Base-by-base conservation (phyloP, 78 protist species). In the Dictyostelium purpureum region DNA sequence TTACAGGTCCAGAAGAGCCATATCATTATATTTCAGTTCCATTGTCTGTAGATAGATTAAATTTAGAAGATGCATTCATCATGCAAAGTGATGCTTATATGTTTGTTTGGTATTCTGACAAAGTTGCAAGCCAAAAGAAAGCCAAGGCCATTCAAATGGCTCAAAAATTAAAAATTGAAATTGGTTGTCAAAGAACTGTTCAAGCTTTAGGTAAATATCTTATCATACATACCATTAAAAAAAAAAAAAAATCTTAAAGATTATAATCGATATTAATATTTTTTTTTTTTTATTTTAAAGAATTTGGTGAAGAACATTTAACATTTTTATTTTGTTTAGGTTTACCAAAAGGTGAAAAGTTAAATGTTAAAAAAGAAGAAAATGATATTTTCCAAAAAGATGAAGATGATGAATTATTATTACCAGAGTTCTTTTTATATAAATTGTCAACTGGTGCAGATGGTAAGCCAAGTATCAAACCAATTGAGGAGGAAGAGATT, bases 61-160 rank as follows among this genome's bases (percentile, higher is more conserved):
- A 85, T 61, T 74, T 74, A 51, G 56, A 54, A 19, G 92, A 85
- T 47, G 92, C 42, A 26, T 85, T 85, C 37, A 85, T 85, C 33
- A 85, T 85, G 83, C 82, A 73, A 59, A 73, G 82, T 73, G 92
- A 85, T 61, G 70, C 79, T 0, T 85, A 85, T 61, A 85, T 85
- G 61, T 85, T 85, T 74, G 92, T 85, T 6, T 85, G 92, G 92
- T 31, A 52, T 14, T 42, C 79, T 12, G 76, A 59, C 1, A 56
- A 85, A 31, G 56, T 28, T 18, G 42, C 38, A 14, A 54, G 51
- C 2, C 54, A 57, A 85, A 85, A 85, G 76, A 70, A 73, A 61
- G 82, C 92, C 4, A 85, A 85, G 35, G 92, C 92, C 7, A 76
- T 85, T 11, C 92, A 85, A 85, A 85, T 85, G 92, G 92, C 92